Evolutionary conservation across 495 filamentous ascomycete species (phyloP), one percentile per base, ranked within the genome.

Genomic region (Stereocaulon alpinum): DNA sequence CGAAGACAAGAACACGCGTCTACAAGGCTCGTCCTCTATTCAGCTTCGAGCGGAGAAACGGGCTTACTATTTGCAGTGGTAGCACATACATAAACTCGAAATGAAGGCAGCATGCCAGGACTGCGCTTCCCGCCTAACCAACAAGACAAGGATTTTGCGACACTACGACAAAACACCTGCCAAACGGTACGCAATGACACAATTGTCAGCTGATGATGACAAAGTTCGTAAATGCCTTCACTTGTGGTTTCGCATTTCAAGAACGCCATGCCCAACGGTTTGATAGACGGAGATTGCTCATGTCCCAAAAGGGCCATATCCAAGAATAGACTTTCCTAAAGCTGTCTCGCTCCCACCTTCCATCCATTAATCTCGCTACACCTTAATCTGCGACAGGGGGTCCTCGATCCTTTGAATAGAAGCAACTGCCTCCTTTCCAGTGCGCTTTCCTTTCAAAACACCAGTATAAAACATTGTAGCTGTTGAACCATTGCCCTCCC

Each of bases 311-410:
- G 49, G 17, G 15, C 30, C 17, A 18, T 22, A 18, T 52, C 49
- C 49, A 52, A 32, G 20, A 52, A 52, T 52, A 52, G 49, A 22
- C 30, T 34, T 52, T 52, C 30, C 34, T 37, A 37, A 37, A 37
- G 34, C 34, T 37, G 34, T 12, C 34, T 37, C 34, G 32, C 6
- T 37, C 34, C 4, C 7, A 10, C 34, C 34, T 10, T 11, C 34
- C 34, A 37, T 11, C 34, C 34, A 1, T 37, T 37, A 37, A 11
- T 37, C 7, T 37, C 49, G 49, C 49, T 22, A 34, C 29, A n/a
- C 49, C 34, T 10, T 12, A 37, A 37, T 6, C 7, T 37, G 34
- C 34, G 34, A 37, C 2, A 4, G 12, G 7, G 49, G 24, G 4
- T 50, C 17, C 47, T n/a, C 47, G n/a, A 34, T 52, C 49, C 6